Evolutionary conservation across 352 stramenopile genomes (phyloP).

Genomic region (Globisporangium mamillatum): DNA sequence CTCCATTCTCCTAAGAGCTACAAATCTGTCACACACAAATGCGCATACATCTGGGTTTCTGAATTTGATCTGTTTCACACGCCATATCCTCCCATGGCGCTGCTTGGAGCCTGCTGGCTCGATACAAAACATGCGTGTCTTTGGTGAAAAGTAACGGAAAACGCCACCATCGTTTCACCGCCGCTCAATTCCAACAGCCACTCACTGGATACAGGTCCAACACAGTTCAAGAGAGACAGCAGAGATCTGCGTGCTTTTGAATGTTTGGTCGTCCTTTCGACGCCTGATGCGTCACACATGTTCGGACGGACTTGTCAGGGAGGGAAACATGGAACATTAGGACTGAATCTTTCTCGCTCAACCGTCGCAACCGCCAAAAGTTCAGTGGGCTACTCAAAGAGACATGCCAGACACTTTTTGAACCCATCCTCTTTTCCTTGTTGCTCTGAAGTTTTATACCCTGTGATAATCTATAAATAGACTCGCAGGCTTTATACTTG

Average conservation of each 20-base stretch:
- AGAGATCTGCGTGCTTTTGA: too few species aligned
- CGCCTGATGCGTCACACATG: neutral
- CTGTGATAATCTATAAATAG: neutral
- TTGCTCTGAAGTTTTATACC: neutral
- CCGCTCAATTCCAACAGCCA: neutral
- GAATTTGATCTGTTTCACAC: neutral
- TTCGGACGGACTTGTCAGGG: neutral
- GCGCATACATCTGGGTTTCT: neutral
- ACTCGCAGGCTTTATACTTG: neutral
- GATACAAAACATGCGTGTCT: neutral
- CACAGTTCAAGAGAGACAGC: neutral
- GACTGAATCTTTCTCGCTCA: constrained; percentile 13
- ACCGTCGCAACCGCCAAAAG: constrained; percentile 3
- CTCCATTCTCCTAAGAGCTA: neutral
- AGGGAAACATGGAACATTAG: constrained; percentile 11
- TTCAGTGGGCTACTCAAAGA: neutral
- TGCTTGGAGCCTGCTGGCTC: neutral
- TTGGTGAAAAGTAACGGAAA: neutral
- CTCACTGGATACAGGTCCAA: neutral
- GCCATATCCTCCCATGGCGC: neutral
- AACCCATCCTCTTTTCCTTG: neutral
- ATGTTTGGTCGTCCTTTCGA: neutral
- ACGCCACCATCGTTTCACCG: neutral
- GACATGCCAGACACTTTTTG: too few species aligned
- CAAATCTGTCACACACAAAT: neutral